phyloP scores from a whole-genome alignment of 768 basidiomycete genomes.

The Daedalea quercina region DNA sequence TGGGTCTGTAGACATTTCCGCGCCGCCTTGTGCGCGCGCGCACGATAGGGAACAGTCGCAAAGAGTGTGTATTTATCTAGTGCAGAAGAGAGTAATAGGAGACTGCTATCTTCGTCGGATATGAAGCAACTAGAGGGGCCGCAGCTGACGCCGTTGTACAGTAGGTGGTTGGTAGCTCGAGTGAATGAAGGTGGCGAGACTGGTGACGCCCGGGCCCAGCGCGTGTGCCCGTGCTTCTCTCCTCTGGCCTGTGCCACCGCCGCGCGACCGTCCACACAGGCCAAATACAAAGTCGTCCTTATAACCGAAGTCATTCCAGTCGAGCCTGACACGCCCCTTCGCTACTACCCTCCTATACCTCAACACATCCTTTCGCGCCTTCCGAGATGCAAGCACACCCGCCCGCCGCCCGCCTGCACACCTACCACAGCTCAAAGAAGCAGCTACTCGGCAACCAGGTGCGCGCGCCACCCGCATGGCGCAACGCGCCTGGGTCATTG shows the following conservation, averaged over 20 bases:
- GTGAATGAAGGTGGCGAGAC: neutral
- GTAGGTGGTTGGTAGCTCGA: too few relatives aligned
- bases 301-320: too few relatives aligned
- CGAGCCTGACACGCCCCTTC: too few relatives aligned
- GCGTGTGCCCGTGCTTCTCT: neutral
- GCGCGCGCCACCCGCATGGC: conserved; percentile 58
- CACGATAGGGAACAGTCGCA: neutral
- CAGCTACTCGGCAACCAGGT: conserved; percentile 51
- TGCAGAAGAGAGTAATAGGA: too few relatives aligned
- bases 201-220: neutral
- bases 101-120: too few relatives aligned
- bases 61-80: too few relatives aligned
- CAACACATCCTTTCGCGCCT: neutral
- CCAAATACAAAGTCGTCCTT: too few relatives aligned
- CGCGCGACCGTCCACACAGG: too few relatives aligned
- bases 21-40: neutral
- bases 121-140: too few relatives aligned
- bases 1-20: conserved; percentile 66
- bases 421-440: conserved; percentile 48
- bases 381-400: conserved; percentile 12
- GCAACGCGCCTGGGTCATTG: conserved; percentile 19
- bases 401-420: conserved; percentile 31
- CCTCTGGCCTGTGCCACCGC: too few relatives aligned
- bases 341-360: too few relatives aligned
- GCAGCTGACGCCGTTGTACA: too few relatives aligned